Base-by-base conservation (phyloP, 2,329 filamentous ascomycete species). In the Beauveria asiatica region DNA sequence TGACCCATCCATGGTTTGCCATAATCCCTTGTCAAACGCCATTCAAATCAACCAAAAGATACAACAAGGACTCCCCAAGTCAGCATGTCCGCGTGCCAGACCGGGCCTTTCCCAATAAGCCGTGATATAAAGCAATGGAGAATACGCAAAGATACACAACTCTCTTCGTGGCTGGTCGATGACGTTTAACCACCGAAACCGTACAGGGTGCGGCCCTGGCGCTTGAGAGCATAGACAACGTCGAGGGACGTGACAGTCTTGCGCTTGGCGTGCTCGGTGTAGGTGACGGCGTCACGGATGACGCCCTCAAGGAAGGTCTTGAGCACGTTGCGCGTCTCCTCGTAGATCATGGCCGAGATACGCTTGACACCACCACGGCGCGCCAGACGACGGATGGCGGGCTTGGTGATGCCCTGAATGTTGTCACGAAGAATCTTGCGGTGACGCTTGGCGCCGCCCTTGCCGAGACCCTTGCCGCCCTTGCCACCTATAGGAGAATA, bases 361-460 rank as follows among this genome's bases (percentile, higher is more conserved):
- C 92, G 92, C 90, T 97, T 97, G 85, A 97, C 92, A 93, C 92
- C 92, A 79, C 92, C 92, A 94, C 92, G 92, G 81, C 92, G 92
- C 67, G 92, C 92, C 76, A 97, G 92, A 95, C 92, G 92, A 73
- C 92, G 89, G 80, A 97, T 97, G 72, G 92, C 92, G 72, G 92
- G 92, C 89, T 97, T 97, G 74, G 92, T 97, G 76, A 97, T 97
- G 81, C 92, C 92, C 83, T 97, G 92, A 75, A 97, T 97, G 89
- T 97, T 97, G 89, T 97, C 92, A 80, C 92, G 91, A 78, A 97
- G 85, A 83, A 97, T 97, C 90, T 97, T 97, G 74, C 93, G 88
- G 83, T 97, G 92, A 80, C 92, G 92, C 89, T 97, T 97, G 80
- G 93, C 93, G 78, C 92, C 92, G 68, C 92, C 92, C 87, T 96